phyloP scores from a whole-genome alignment of 441 rosid species.

The Daphne laureola region DNA sequence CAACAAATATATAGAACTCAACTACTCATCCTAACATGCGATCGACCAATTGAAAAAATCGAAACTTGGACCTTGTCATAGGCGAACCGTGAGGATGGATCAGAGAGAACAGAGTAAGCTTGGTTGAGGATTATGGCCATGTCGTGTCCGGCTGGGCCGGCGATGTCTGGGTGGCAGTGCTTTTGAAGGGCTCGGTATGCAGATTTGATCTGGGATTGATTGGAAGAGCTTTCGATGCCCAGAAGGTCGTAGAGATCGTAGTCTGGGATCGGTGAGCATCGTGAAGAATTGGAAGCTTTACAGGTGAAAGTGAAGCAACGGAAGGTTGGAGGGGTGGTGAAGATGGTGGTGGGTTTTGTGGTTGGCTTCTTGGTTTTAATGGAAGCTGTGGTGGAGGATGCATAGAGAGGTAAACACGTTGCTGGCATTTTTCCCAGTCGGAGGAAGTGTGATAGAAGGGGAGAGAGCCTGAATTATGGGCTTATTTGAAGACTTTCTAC shows the following conservation, averaged over 20 bases:
- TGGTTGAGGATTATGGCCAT: slow-evolving; percentile 88
- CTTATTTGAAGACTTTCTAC: no score
- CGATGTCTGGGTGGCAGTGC: slow-evolving; percentile 80
- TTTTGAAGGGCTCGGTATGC: slow-evolving; percentile 75
- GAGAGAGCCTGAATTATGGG: not conserved
- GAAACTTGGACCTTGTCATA: slow-evolving; percentile 55
- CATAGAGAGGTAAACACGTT: slow-evolving; percentile 27
- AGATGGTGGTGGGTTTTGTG: slow-evolving; percentile 11
- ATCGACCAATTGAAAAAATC: not conserved
- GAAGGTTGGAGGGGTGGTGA: slow-evolving; percentile 12
- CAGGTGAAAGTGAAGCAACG: slow-evolving; percentile 12
- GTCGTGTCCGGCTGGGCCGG: slow-evolving; percentile 72
- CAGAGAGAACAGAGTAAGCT: slow-evolving; percentile 62
- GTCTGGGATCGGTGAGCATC: slow-evolving; percentile 35
- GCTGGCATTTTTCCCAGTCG: slow-evolving; percentile 24
- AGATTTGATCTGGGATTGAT: slow-evolving; percentile 53
- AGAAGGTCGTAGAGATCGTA: slow-evolving; percentile 77
- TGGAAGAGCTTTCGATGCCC: slow-evolving; percentile 52
- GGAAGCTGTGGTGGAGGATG: slow-evolving; percentile 29
- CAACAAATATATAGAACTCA: no score
- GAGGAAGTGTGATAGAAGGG: slow-evolving; percentile 1
- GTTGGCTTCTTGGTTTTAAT: slow-evolving; percentile 16
- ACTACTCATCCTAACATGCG: not conserved
- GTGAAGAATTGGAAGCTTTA: slow-evolving; percentile 32
- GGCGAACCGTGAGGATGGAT: slow-evolving; percentile 53